Base-by-base conservation (phyloP, 2,329 filamentous ascomycete species). In the Diaporthe ilicicola region DNA sequence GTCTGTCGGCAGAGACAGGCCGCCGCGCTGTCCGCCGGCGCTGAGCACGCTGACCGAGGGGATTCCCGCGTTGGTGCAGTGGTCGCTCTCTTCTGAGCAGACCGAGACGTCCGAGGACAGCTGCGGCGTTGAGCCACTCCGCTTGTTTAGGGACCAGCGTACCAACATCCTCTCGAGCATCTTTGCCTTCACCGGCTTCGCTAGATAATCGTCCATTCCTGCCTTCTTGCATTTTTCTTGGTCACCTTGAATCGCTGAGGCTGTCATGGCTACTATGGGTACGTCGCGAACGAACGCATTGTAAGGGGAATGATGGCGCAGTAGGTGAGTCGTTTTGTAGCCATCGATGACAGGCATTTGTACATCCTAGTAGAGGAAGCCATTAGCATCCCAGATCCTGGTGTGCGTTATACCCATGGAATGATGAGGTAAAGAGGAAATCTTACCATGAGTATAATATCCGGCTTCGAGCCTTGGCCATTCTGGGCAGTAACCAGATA, bases 321-420 rank as follows among this genome's bases (percentile, higher is more conserved):
- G 86, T 12, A 92, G 85, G 75, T 94, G 92, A 0, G 93, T 95
- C 51, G 92, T 92, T 70, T 89, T 89, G 78, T 95, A 95, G 1
- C 93, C 66, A 61, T 68, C 66, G 27, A 68, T 68, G 22, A 68
- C 32, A 17, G 66, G 66, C 66, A 68, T 68, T 42, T 68, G 66
- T 7, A 68, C 66, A 50, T 68, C 66, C 59, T 64, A 17, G 12
- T 0, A 6, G 4, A 19, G n/a, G 7, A 12, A 8, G 4, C 1
- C 6, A 15, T 64, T 34, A 64, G 59, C 22, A 15, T 15, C 2
- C n/a, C 5, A 37, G 0, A 34, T 24, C 27, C 19, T 17, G 42
- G 27, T 34, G n/a, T 34, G 19, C 42, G 22, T 15, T 2, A 22
- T 9, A 17, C 2, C 22, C 59, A 50, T 27, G 19, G 15, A 7